Base-by-base conservation (phyloP, 1,284 basidiomycete species). In the Cystobasidium sp. region DNA sequence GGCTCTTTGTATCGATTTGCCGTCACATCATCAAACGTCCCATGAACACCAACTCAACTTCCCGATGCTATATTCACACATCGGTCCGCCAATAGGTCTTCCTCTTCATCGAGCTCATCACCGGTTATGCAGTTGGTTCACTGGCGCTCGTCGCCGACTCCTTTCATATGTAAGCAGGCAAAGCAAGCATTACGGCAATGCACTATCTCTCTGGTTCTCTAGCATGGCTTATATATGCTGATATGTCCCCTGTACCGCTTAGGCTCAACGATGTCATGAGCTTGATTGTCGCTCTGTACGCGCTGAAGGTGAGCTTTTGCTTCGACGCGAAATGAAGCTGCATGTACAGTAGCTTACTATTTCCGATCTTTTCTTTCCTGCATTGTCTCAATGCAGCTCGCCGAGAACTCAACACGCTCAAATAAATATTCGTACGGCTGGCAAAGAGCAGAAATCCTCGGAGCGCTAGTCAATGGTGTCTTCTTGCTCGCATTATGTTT, bases 381-480 rank as follows among this genome's bases (percentile, higher is more conserved):
- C 37, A 47, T 20, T 47, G 8, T 49, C n/a, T 39, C 64, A 44
- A 7, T 41, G 22, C 74, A 80, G 74, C 77, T 79, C 37, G 76
- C 78, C 51, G 76, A 77, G 51, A 75, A 69, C 47, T 61, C 59
- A 16, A 62, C 75, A 24, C 87, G 89, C 37, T 82, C 84, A 44
- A 80, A 83, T 55, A 88, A 88, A 52, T 95, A 94, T 82, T 92
- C 92, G 1, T 97, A 96, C 81, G 94, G 94, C 22, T 98, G 95
- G 94, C 96, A 99, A 83, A 88, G 97, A 73, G 97, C 97, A n/a
- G 97, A 99, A 82, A 97, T 99, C 76, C 87, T 99, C 8, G 94
- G 94, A 41, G 93, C 94, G 0, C 86, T 99, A 59, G 85, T 98
- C 80, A 99, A 99, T 80, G 96, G 97, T 64, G 95, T 98, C 69